Percentiles rank a stretch among this genome's conserved stretches.
These are phyloP conservation scores for Favolaschia claudopus DNA, from an alignment of 768 basidiomycete genomes.

Conservation along the genomic window DNA sequence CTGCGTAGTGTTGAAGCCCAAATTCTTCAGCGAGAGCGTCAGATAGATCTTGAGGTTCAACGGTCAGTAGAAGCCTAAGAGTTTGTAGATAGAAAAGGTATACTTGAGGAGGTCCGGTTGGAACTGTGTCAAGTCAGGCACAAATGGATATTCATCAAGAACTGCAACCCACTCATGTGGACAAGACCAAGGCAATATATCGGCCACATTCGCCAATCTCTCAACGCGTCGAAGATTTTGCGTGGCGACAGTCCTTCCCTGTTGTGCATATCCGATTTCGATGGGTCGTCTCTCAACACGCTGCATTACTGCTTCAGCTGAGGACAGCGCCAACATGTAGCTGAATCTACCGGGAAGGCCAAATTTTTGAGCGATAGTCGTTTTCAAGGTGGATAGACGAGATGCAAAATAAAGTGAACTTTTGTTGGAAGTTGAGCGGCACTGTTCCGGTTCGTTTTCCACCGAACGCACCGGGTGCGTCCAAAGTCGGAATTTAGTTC, in stretches of 20 bases:
- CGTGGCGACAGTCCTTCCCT: constrained; percentile 62
- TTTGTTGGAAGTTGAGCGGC: too few relatives aligned
- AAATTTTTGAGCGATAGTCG: too few relatives aligned
- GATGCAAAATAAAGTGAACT: too few relatives aligned
- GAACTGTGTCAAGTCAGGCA: constrained; percentile 45
- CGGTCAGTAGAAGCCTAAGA: neutral
- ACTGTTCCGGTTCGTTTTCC: too few relatives aligned
- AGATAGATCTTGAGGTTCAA: constrained; percentile 49
- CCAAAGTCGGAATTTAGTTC: too few relatives aligned
- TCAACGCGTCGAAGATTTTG: constrained; percentile 59
- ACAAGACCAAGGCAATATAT: constrained; percentile 63
- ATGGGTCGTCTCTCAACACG: constrained; percentile 70
- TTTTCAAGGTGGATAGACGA: too few relatives aligned
- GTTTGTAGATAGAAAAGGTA: neutral
- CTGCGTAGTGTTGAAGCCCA: constrained; percentile 70
- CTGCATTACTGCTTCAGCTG: too few relatives aligned
- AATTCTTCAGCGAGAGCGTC: constrained; percentile 65
- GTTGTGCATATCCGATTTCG: constrained; percentile 76
- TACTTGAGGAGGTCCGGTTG: constrained; percentile 60
- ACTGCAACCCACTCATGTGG: constrained; percentile 52
- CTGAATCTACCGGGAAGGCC: too few relatives aligned
- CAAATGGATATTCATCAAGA: neutral
- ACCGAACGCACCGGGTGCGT: too few relatives aligned
- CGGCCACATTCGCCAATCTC: constrained; percentile 73
- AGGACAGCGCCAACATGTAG: too few relatives aligned